Base-by-base conservation (phyloP, 208 protist species). In the Trypanosoma avium region DNA sequence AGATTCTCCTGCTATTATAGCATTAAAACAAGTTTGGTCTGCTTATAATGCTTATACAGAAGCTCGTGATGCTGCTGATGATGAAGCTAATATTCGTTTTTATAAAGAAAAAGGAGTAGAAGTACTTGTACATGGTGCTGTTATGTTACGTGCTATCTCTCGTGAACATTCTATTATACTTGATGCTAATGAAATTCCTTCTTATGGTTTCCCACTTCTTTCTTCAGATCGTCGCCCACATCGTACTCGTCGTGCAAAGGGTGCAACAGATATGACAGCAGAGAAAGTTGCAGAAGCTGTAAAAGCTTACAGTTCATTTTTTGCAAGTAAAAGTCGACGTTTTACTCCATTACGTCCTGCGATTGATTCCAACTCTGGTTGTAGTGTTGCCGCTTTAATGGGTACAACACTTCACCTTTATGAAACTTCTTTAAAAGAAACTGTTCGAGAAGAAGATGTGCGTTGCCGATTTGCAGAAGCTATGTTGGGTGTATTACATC, bases 351-450 rank as follows among this genome's bases (percentile, higher is more conserved):
- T 94, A 62, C 80, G 79, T 26, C 84, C 88, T 17, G 38, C 57
- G 3, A 65, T 94, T 17, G 88, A 91, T 26, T 60, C 35, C 29
- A 94, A 90, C 65, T 75, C 62, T 1, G 82, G 84, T 45, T 92
- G 88, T 67, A 83, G 83, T 53, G 88, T 94, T 2, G 82, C 82
- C n/a, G 73, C 72, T 36, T 56, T 94, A 30, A 80, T 76, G 21
- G 82, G 82, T 26, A 83, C 75, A 29, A 88, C 84, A 19, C 69
- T 94, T 52, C 88, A 94, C 63, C 73, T 94, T 24, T 92, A 94
- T 68, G 84, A 92, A 54, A 94, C 88, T n/a, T 86, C 76, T 40
- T 57, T 82, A 24, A 94, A 90, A 70, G 65, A 73, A 17, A 59
- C 68, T 38, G 76, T 94, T 10, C 61, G 81, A 21, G 84, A 94